Evolutionary conservation across 805 yeast genomes (phyloP), one percentile per base, ranked within the genome.

Genomic region (Yamadazyma ubonensis): DNA sequence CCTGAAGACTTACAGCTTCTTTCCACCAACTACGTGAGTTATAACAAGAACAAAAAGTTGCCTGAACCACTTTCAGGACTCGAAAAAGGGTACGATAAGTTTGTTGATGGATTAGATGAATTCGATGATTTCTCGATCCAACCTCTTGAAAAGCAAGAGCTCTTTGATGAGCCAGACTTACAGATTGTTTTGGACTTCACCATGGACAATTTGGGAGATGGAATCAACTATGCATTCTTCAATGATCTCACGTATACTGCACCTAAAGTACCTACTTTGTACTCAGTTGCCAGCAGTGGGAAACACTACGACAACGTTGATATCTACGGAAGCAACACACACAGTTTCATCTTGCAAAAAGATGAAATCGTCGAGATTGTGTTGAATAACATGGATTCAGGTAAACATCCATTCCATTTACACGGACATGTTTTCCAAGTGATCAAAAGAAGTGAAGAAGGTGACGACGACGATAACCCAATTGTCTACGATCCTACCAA

Each of bases 351-450:
- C 11, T 67, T 91, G 43, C 76, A 78, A 49, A 72, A 79, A 52
- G 75, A 73, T 54, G 86, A 75, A 53, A 69, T 85, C 43, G 76
- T 91, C 23, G 95, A 91, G 58, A 76, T 91, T 51, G 85, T 86
- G 5, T 56, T 91, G 30, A 91, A 91, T 71, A 90, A 89, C 65
- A 67, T 67, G 44, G 99, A 91, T 63, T 78, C 95, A 5, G 97
- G 98, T 59, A 83, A 74, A 53, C 99, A 91, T 70, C 98, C 99
- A 21, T 91, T 91, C 93, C 99, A 91, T 67, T 70, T 91, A 59
- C 99, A 91, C 69, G 99, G 99, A 37, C 93, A 85, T 62, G 78
- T 63, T 36, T 91, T 90, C 86, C 97, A 91, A 68, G 73, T 84
- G 7, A 61, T 88, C 44, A 81, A 77, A 46, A 76, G 96, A 63